Evolutionary conservation across 2,329 filamentous ascomycete genomes (phyloP).

Genomic region (Delphinella strobiligena): DNA sequence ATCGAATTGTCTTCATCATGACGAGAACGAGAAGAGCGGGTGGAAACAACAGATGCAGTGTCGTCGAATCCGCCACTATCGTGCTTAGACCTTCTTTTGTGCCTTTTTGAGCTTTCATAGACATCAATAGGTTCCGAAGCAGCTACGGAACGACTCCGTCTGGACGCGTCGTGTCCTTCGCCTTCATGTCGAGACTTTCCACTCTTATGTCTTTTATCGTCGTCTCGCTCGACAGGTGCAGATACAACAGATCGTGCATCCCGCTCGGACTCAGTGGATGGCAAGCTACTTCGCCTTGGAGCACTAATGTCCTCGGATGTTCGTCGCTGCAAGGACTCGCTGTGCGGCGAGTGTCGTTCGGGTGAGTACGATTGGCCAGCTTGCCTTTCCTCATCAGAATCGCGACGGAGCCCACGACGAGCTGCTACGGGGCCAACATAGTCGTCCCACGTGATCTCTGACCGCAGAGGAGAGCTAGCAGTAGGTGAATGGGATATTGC

Average conservation of each 20-base stretch:
- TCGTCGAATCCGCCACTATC: slow-evolving; percentile 29
- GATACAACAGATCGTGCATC: slow-evolving; percentile 16
- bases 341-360: background rate
- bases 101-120: slow-evolving; percentile 19
- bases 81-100: slow-evolving; percentile 24
- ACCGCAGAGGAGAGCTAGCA: slow-evolving; percentile 30
- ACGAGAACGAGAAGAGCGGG: slow-evolving; percentile 20
- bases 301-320: background rate
- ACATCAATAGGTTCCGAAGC: slow-evolving; percentile 29
- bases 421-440: slow-evolving; percentile 21
- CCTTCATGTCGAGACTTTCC: slow-evolving; percentile 20
- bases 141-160: slow-evolving; percentile 27
- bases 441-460: slow-evolving; percentile 33
- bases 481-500: slow-evolving; percentile 28
- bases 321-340: background rate
- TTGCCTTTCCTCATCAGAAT: background rate
- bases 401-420: slow-evolving; percentile 1
- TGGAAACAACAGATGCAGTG: slow-evolving; percentile 27
- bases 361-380: background rate
- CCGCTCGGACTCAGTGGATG: slow-evolving; percentile 7
- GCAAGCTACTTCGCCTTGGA: background rate
- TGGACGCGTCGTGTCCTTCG: slow-evolving; percentile 14
- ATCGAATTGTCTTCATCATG: slow-evolving; percentile 25
- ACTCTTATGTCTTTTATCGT: slow-evolving; percentile 21
- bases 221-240: slow-evolving; percentile 18